Conservation (phyloP, 345 rosid species). For the Rhodamnia rubescens region DNA sequence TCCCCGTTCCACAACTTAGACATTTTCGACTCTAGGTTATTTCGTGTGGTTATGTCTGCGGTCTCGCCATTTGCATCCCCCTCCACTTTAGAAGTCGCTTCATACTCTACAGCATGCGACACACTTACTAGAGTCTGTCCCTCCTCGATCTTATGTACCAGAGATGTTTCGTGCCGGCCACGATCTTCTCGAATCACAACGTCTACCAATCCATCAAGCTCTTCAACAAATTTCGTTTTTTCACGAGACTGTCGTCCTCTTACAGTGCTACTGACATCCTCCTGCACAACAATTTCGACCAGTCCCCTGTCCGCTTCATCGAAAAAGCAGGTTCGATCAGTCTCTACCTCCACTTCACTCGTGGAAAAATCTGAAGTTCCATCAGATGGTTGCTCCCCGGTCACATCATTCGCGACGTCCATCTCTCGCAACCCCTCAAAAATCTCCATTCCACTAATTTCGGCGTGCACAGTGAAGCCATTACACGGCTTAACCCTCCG, state of each 20-base stretch:
- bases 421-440: neutral
- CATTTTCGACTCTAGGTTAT: slow-evolving; percentile 45
- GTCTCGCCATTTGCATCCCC: slow-evolving; percentile 46
- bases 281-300: slow-evolving; percentile 23
- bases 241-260: slow-evolving; percentile 6
- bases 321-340: neutral
- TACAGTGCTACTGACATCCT: slow-evolving; percentile 9
- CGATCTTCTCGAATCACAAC: slow-evolving; percentile 4
- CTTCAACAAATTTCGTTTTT: neutral
- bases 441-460: neutral
- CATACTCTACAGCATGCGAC: slow-evolving; percentile 18
- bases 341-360: slow-evolving; percentile 1
- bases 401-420: neutral
- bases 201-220: slow-evolving; percentile 6
- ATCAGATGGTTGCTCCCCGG: neutral
- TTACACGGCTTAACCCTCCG: slow-evolving; percentile 35
- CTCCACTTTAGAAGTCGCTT: slow-evolving; percentile 18
- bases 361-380: neutral
- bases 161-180: neutral
- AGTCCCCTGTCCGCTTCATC: neutral
- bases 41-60: slow-evolving; percentile 25
- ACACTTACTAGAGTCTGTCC: slow-evolving; percentile 9
- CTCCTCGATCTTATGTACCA: neutral
- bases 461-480: neutral
- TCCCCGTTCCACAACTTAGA: slow-evolving; percentile 37